These are phyloP conservation scores for Aphanomyces euteiches DNA, from an alignment of 352 stramenopile species.

Conservation along the genomic window DNA sequence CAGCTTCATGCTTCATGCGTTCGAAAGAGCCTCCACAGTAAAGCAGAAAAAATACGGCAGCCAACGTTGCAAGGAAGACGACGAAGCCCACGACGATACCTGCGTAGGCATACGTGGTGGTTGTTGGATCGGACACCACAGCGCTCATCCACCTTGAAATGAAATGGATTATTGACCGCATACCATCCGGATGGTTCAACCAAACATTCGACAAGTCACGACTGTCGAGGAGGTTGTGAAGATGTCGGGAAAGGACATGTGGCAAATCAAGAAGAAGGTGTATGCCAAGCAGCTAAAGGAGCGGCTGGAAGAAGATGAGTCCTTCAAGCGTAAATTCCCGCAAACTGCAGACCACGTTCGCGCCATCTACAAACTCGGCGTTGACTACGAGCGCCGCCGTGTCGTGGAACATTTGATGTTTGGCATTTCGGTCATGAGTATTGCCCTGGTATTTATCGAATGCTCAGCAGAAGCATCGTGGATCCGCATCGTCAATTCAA, in stretches of 20 bases:
- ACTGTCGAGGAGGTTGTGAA: conserved; percentile 12
- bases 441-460: conserved; percentile 67
- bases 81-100: conserved; percentile 76
- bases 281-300: conserved; percentile 28
- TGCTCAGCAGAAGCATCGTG: conserved; percentile 36
- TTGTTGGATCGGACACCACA: neutral
- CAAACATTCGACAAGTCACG: neutral
- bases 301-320: conserved; percentile 14
- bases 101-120: conserved; percentile 30
- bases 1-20: conserved; percentile 73
- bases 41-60: conserved; percentile 82
- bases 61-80: conserved; percentile 80
- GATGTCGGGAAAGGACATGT: conserved; percentile 13
- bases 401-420: conserved; percentile 56
- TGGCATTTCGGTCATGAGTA: conserved; percentile 49
- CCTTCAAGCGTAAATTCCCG: conserved; percentile 14
- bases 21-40: conserved; percentile 82
- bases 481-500: conserved; percentile 45
- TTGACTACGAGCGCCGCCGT: conserved; percentile 55
- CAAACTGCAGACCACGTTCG: conserved; percentile 17
- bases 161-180: neutral
- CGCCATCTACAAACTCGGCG: conserved; percentile 27
- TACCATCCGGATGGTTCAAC: conserved; percentile 3
- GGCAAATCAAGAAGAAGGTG: conserved; percentile 26
- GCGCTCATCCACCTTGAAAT: neutral